Conservation (phyloP, 2,329 filamentous ascomycete genomes). For the Beauveria pseudobassiana region DNA sequence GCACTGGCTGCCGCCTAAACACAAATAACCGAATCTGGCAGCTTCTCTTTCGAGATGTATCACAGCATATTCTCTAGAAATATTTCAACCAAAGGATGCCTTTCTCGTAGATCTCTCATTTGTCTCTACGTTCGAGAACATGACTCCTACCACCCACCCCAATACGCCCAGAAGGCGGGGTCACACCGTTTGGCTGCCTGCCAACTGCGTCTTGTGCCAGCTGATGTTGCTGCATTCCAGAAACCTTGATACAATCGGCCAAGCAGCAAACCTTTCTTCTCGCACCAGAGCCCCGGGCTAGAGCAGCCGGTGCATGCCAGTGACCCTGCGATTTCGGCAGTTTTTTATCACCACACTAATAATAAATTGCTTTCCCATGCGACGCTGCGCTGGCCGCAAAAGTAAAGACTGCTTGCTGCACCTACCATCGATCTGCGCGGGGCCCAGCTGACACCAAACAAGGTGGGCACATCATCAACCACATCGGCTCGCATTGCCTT, state of each 20-base stretch:
- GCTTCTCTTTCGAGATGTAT: too few species aligned
- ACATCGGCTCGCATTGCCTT: not conserved
- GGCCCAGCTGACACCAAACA: not conserved
- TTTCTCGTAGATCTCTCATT: too few species aligned
- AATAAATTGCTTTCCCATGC: not conserved
- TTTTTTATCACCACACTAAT: not conserved
- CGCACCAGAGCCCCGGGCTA: not conserved
- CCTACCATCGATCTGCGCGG: not conserved
- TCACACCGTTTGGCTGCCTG: not conserved
- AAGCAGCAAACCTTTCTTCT: not conserved
- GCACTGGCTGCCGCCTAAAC: not conserved
- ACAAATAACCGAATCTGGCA: not conserved
- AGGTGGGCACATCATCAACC: not conserved
- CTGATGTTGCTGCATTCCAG: constrained; percentile 1
- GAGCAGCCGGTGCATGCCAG: not conserved
- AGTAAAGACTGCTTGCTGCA: not conserved
- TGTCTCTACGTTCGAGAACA: too few species aligned
- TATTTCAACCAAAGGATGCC: not conserved
- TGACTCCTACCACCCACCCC: not conserved
- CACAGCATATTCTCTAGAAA: not conserved
- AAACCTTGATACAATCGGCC: not conserved
- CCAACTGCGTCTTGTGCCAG: not conserved
- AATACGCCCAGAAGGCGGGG: not conserved
- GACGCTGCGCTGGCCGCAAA: not conserved
- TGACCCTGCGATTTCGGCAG: constrained; percentile 3